A percentile compares a stretch with the other conserved stretches of the same genome.
Conservation (phyloP, 2,329 filamentous ascomycete species). For the Calonectria multiphialidica region DNA sequence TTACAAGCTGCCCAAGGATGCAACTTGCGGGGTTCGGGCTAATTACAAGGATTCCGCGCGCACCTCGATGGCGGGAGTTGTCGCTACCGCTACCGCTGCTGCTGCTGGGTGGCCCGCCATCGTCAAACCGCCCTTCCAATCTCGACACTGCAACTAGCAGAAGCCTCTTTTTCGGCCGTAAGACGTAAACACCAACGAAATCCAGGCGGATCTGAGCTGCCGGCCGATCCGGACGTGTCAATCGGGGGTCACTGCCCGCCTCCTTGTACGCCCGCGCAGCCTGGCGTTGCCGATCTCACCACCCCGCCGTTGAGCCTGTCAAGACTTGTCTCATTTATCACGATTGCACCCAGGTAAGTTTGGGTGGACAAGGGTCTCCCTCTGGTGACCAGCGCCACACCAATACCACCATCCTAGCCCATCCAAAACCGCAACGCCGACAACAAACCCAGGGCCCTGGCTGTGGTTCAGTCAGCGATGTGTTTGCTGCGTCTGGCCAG, state of each 20-base stretch:
- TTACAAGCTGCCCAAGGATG: conserved; percentile 4
- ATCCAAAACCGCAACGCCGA: conserved; percentile 10
- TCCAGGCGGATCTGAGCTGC: not conserved
- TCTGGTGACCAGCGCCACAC: conserved; percentile 1
- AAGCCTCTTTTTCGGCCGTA: not conserved
- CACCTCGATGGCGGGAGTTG: not conserved
- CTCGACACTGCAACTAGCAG: not conserved
- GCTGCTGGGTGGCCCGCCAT: not conserved
- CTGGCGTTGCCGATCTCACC: conserved; percentile 9
- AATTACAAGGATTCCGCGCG: conserved; percentile 1
- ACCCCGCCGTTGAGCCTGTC: not conserved
- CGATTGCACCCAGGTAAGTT: conserved; percentile 5
- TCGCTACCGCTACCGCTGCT: too few species aligned
- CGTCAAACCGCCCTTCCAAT: not conserved
- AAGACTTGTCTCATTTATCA: not conserved
- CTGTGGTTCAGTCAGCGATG: conserved; percentile 7
- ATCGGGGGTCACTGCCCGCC: not conserved
- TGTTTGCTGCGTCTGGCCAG: not conserved
- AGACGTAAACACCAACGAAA: not conserved
- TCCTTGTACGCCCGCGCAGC: not conserved
- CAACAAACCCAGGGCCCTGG: conserved; percentile 20
- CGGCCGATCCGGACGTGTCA: conserved; percentile 2
- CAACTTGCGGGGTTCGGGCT: conserved; percentile 16
- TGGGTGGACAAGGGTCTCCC: not conserved
- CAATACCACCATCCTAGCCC: not conserved